Conservation (phyloP, 225 moss, liverwort and hornwort species). For the Thuidium tamariscinum region DNA sequence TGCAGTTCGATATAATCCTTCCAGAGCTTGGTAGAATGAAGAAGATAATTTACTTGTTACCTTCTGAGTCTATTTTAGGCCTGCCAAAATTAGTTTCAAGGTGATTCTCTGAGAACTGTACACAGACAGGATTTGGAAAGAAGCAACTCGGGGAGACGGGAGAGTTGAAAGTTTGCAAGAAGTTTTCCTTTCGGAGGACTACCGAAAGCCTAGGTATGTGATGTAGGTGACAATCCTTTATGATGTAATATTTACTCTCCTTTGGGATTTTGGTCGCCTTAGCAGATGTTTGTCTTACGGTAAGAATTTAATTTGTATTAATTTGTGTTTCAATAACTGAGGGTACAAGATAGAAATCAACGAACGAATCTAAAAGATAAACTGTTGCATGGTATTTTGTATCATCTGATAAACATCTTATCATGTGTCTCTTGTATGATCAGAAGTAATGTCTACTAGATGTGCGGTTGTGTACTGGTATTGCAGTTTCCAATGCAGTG, state of each 20-base stretch:
- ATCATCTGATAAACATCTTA: neutral
- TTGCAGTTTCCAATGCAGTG: neutral
- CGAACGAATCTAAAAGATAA: neutral
- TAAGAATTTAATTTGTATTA: neutral
- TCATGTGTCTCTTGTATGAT: neutral
- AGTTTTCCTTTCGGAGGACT: neutral
- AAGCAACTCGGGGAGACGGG: neutral
- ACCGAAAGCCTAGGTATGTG: neutral
- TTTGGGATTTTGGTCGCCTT: neutral
- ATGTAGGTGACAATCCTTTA: neutral
- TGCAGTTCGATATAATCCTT: neutral
- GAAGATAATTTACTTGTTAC: constrained; percentile 9
- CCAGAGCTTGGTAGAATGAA: neutral
- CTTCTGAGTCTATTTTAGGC: neutral
- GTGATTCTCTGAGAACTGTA: neutral
- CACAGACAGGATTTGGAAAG: neutral
- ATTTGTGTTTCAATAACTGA: neutral
- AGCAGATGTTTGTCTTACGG: neutral
- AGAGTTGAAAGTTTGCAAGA: neutral
- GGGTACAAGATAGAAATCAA: neutral
- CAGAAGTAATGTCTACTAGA: neutral
- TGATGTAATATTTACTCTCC: neutral
- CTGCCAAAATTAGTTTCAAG: neutral
- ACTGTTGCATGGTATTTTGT: neutral
- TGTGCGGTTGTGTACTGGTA: neutral